These are phyloP conservation scores for Mortierella sp. DNA, from an alignment of 371 early-diverging fungal species.

Conservation along the genomic window DNA sequence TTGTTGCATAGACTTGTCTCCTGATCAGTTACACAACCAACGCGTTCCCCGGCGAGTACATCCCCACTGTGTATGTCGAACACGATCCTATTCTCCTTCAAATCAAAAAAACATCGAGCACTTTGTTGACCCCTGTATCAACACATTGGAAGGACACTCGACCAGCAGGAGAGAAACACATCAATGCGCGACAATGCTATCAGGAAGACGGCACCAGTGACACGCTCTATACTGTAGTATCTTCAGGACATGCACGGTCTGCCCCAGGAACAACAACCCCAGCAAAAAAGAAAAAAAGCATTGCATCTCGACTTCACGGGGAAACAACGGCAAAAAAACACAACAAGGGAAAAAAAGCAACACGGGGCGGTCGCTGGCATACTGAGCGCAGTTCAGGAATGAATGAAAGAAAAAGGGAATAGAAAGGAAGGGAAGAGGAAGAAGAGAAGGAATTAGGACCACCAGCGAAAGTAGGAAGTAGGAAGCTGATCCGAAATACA, in stretches of 20 bases:
- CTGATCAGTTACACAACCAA: constrained; percentile 97
- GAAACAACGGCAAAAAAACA: too few relatives aligned
- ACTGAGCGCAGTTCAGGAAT: background rate
- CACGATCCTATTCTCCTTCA: constrained; percentile 86
- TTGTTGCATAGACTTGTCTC: constrained; percentile 88
- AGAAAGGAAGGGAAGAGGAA: background rate
- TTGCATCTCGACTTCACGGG: background rate
- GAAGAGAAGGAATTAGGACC: background rate
- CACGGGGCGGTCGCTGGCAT: background rate
- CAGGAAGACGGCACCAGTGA: too few relatives aligned
- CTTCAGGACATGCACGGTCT: too few relatives aligned
- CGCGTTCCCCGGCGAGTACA: constrained; percentile 98
- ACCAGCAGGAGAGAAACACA: too few relatives aligned
- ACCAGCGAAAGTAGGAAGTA: too few relatives aligned
- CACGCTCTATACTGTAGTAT: too few relatives aligned
- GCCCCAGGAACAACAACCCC: too few relatives aligned
- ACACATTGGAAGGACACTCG: too few relatives aligned
- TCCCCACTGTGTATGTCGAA: constrained; percentile 93
- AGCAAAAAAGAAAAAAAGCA: background rate
- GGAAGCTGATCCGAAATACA: too few relatives aligned
- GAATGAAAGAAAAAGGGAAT: background rate
- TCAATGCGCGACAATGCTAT: too few relatives aligned
- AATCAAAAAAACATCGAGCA: constrained; percentile 95
- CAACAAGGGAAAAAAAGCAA: background rate
- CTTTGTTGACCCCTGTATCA: constrained; percentile 87